Evolutionary conservation across 345 rosid genomes (phyloP), one percentile per base, ranked within the genome.

Genomic region (Aquilaria sinensis): DNA sequence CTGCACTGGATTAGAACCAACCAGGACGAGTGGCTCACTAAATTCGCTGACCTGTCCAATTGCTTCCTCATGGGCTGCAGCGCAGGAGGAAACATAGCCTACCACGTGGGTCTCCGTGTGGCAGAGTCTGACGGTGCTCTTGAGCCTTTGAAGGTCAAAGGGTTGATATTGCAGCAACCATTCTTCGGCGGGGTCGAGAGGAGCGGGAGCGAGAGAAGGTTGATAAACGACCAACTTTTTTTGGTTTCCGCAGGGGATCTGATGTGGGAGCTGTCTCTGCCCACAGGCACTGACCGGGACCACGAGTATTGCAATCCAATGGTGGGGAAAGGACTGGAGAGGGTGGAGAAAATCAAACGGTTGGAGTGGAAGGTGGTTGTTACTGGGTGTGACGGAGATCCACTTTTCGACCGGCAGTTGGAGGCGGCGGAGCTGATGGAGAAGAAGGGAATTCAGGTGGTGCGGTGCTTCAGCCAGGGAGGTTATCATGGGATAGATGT

Each of bases 401-500:
- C 87, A 34, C 67, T 85, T 12, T 61, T 70, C 0, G 95, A 92
- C 70, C 74, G 79, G n/a, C 96, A 92, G 74, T 80, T 64, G 69
- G 84, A 75, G 74, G 67, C 85, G 11, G 81, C 64, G 43, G 69
- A 77, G 62, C 80, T 74, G 74, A 23, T 92, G 49, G 74, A 53
- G 72, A 53, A 75, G 10, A 73, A 64, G 10, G 90, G 86, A 2
- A 90, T 80, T 9, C 72, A 57, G 46, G 91, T 86, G 65, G 81
- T 57, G 33, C 34, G 74, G 30, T 32, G 29, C 47, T 77, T 92
- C 66, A 55, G 9, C 1, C 65, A 74, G 12, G 93, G 70, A 54
- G 96, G 91, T n/a, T 81, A 23, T 63, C 98, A 92, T 69, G 89
- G 72, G 0, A 78, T 80, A 10, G 95, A 92, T 78, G 53, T 87